Percentiles rank a stretch among this genome's conserved stretches.
phyloP scores from a whole-genome alignment of 2,329 filamentous ascomycete species.

The Penicillium paneum region DNA sequence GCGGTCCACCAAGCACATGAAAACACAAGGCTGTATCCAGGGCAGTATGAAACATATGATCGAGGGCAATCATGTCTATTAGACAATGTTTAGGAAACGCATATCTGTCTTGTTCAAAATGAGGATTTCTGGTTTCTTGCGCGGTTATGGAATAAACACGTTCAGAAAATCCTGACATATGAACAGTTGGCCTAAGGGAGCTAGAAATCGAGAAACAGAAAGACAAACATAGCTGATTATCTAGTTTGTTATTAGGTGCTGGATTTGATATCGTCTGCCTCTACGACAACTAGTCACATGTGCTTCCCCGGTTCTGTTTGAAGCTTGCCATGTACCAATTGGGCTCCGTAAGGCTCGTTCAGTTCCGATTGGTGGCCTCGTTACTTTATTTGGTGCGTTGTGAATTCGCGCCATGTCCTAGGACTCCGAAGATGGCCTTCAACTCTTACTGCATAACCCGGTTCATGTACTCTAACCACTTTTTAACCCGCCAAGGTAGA shows the following conservation, averaged over 20 bases:
- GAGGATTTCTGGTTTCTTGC: background rate
- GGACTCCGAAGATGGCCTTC: too few relatives aligned
- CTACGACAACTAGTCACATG: background rate
- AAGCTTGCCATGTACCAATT: background rate
- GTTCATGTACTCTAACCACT: too few relatives aligned
- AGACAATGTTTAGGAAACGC: background rate
- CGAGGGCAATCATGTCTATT: background rate
- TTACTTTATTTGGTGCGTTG: too few relatives aligned
- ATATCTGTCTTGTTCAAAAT: background rate
- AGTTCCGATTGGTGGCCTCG: too few relatives aligned
- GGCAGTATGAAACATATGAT: background rate
- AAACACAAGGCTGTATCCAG: constrained; percentile 16
- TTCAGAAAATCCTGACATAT: background rate
- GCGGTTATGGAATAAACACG: background rate
- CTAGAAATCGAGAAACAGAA: background rate
- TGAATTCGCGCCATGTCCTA: too few relatives aligned
- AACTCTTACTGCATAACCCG: too few relatives aligned
- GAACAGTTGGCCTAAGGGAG: too few relatives aligned
- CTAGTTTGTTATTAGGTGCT: background rate
- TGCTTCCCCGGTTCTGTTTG: background rate
- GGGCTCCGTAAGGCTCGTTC: too few relatives aligned
- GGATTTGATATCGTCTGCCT: background rate
- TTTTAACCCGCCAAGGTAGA: too few relatives aligned
- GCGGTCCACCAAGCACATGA: constrained; percentile 1
- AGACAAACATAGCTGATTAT: background rate